Percentiles rank a stretch among this genome's conserved stretches.
phyloP scores from a whole-genome alignment of 1,284 basidiomycete genomes.

The Anthracocystis walkeri region DNA sequence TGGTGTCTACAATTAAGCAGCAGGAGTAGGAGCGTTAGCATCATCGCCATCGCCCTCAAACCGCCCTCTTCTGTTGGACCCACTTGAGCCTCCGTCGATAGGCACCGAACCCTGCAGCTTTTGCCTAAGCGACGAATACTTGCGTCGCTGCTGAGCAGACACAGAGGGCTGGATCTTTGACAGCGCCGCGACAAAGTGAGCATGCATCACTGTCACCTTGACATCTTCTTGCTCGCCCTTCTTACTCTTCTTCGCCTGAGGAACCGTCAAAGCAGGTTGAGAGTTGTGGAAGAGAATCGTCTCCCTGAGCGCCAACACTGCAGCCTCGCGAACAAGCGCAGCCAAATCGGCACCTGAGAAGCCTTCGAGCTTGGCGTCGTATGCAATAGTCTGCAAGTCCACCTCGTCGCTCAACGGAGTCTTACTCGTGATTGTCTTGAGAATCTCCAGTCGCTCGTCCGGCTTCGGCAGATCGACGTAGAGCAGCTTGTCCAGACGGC shows the following conservation, averaged over 20 bases:
- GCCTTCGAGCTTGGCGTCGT: conserved; percentile 59
- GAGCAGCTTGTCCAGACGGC: conserved; percentile 92
- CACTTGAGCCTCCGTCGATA: conserved; percentile 19
- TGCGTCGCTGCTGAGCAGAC: conserved; percentile 80
- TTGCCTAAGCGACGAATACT: conserved; percentile 73
- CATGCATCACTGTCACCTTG: conserved; percentile 68
- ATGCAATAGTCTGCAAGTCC: conserved; percentile 51
- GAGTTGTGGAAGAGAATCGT: conserved; percentile 48
- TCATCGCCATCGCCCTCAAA: conserved; percentile 25
- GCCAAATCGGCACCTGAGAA: conserved; percentile 68
- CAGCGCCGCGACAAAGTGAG: conserved; percentile 82
- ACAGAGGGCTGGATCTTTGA: conserved; percentile 90
- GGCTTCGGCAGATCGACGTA: conserved; percentile 90
- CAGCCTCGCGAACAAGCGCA: conserved; percentile 75
- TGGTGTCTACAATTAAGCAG: not conserved
- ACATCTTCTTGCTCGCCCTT: conserved; percentile 22
- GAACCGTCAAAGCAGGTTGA: conserved; percentile 1
- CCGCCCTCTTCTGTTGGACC: conserved; percentile 2
- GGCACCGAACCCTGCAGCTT: conserved; percentile 49
- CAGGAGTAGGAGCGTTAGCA: conserved; percentile 14
- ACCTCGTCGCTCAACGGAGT: conserved; percentile 78
- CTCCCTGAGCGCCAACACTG: conserved; percentile 82
- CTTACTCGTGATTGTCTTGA: conserved; percentile 74
- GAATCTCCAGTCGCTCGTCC: conserved; percentile 85
- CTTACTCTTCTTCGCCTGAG: conserved; percentile 11